phyloP scores from a whole-genome alignment of 495 filamentous ascomycete genomes.

The Penicillium steckii region DNA sequence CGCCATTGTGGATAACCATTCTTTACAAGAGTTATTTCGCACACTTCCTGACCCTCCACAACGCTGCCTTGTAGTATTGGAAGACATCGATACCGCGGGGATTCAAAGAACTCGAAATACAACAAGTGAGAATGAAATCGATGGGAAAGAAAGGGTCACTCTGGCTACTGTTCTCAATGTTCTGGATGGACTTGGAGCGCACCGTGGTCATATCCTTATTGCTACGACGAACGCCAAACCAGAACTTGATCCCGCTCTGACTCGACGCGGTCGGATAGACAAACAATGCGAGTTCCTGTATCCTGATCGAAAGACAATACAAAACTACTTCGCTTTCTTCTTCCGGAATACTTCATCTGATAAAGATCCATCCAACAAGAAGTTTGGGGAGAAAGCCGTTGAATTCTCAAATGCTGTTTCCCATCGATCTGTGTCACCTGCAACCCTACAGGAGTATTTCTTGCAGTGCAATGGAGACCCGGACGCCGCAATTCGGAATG shows the following conservation, averaged over 20 bases:
- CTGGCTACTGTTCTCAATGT: constrained; percentile 1
- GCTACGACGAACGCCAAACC: constrained; percentile 2
- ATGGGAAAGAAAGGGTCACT: neutral
- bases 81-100: neutral
- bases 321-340: neutral
- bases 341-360: neutral
- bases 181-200: neutral
- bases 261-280: constrained; percentile 6
- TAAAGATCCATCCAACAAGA: neutral
- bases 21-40: neutral
- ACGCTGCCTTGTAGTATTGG: constrained; percentile 1
- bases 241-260: constrained; percentile 3
- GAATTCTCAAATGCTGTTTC: neutral
- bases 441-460: neutral
- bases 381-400: neutral
- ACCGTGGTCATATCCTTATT: constrained; percentile 1
- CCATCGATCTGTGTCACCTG: neutral
- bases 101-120: neutral
- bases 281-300: neutral
- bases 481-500: neutral
- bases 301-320: neutral
- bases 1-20: neutral
- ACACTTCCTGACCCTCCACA: neutral
- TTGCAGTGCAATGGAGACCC: neutral
- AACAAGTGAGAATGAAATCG: neutral